Percentiles rank a stretch among this genome's conserved stretches.
These are phyloP conservation scores for Epicoccum sorghinum DNA, from an alignment of 2,329 filamentous ascomycete species.

Conservation along the genomic window DNA sequence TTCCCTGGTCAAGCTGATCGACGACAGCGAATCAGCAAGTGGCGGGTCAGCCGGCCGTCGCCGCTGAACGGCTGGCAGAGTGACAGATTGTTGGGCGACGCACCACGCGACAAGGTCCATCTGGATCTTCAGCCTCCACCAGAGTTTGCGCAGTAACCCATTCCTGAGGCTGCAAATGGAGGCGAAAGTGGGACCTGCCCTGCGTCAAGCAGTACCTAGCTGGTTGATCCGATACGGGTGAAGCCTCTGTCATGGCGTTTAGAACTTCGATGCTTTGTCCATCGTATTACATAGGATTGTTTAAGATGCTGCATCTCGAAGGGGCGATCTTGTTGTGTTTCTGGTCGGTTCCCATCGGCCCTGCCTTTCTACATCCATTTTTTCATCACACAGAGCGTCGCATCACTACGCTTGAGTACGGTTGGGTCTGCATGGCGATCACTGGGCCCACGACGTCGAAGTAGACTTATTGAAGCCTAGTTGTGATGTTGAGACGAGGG, in stretches of 20 bases:
- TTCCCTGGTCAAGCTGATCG: conserved; percentile 9
- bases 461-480: not conserved
- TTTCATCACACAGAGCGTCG: not conserved
- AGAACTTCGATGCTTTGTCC: not conserved
- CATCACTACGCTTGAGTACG: no score
- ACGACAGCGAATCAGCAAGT: conserved; percentile 3
- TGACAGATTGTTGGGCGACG: conserved; percentile 15
- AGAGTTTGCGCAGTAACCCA: not conserved
- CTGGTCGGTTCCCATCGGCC: not conserved
- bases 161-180: not conserved
- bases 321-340: not conserved
- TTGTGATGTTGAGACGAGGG: not conserved
- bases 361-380: not conserved
- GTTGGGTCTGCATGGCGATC: no score
- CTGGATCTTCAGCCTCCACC: conserved; percentile 14
- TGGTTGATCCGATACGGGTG: not conserved
- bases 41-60: conserved; percentile 1
- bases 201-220: conserved; percentile 2
- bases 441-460: not conserved
- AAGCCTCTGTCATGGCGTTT: not conserved
- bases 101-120: not conserved
- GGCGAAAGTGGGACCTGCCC: not conserved
- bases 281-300: not conserved
- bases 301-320: not conserved
- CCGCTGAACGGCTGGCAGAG: conserved; percentile 1